Conservation (phyloP, 371 early-diverging fungal genomes). For the Mortierella sp. region DNA sequence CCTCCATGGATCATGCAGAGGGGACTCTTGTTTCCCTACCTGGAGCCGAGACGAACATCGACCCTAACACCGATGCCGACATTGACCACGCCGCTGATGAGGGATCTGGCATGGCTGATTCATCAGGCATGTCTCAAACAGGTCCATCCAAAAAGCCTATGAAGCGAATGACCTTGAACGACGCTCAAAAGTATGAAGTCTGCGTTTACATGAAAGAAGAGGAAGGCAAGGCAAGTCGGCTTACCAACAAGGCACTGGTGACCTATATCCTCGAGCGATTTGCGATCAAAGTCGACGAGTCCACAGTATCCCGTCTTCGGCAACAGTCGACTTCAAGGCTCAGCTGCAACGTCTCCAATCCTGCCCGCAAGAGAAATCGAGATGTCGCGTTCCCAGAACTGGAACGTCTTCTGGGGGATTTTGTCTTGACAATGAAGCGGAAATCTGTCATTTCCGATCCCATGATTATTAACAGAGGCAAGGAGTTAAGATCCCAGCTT, state of each 20-base stretch:
- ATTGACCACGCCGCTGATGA: no score
- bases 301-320: slow-evolving; percentile 40
- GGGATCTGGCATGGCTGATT: not conserved
- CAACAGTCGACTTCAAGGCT: slow-evolving; percentile 13
- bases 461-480: slow-evolving; percentile 32
- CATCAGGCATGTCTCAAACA: not conserved
- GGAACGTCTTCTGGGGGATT: slow-evolving; percentile 22
- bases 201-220: slow-evolving; percentile 36
- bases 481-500: slow-evolving; percentile 32
- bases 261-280: slow-evolving; percentile 21
- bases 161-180: slow-evolving; percentile 33
- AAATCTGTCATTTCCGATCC: slow-evolving; percentile 26
- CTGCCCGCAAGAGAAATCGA: slow-evolving; percentile 31
- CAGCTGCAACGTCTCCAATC: slow-evolving; percentile 23
- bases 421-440: slow-evolving; percentile 3
- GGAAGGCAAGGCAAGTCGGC: slow-evolving; percentile 3
- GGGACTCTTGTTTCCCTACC: not conserved
- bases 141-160: slow-evolving; percentile 7
- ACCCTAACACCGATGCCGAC: not conserved
- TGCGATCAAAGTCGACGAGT: slow-evolving; percentile 38
- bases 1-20: not conserved
- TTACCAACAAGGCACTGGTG: slow-evolving; percentile 31
- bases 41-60: not conserved
- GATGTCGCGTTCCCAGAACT: slow-evolving; percentile 39
- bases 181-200: slow-evolving; percentile 49